Evolutionary conservation across 2,329 filamentous ascomycete genomes (phyloP).

Genomic region (Trichophyton simii): DNA sequence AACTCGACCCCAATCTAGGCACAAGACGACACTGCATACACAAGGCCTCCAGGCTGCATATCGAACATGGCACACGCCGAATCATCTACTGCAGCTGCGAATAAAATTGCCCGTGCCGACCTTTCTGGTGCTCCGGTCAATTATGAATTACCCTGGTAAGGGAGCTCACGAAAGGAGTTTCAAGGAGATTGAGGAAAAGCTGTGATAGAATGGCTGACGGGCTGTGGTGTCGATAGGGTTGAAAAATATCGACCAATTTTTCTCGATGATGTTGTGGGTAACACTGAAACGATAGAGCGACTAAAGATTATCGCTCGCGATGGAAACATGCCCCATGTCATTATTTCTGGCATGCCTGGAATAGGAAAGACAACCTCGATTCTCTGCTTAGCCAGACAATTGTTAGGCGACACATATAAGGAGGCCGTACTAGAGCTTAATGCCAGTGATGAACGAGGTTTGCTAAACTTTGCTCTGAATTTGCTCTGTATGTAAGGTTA

Average conservation of each 20-base stretch:
- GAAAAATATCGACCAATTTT: slow-evolving; percentile 95
- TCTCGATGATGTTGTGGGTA: slow-evolving; percentile 92
- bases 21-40: neutral
- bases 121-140: slow-evolving; percentile 30
- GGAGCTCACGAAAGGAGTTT: neutral
- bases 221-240: slow-evolving; percentile 51
- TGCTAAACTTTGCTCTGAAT: neutral
- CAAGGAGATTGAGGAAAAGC: neutral
- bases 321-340: slow-evolving; percentile 98
- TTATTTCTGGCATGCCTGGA: slow-evolving; percentile 98
- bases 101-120: slow-evolving; percentile 30
- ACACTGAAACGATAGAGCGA: slow-evolving; percentile 93
- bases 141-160: slow-evolving; percentile 40
- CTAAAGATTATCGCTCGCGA: slow-evolving; percentile 97
- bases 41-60: neutral
- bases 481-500: neutral
- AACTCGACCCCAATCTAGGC: neutral
- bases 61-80: slow-evolving; percentile 34
- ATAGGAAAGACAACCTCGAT: slow-evolving; percentile 98
- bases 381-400: slow-evolving; percentile 78
- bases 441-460: slow-evolving; percentile 84
- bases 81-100: slow-evolving; percentile 34
- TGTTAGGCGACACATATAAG: slow-evolving; percentile 88
- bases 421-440: slow-evolving; percentile 95
- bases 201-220: neutral